These are phyloP conservation scores for Cutaneotrichosporon curvatum DNA, from an alignment of 1,284 basidiomycete species.

Conservation along the genomic window DNA sequence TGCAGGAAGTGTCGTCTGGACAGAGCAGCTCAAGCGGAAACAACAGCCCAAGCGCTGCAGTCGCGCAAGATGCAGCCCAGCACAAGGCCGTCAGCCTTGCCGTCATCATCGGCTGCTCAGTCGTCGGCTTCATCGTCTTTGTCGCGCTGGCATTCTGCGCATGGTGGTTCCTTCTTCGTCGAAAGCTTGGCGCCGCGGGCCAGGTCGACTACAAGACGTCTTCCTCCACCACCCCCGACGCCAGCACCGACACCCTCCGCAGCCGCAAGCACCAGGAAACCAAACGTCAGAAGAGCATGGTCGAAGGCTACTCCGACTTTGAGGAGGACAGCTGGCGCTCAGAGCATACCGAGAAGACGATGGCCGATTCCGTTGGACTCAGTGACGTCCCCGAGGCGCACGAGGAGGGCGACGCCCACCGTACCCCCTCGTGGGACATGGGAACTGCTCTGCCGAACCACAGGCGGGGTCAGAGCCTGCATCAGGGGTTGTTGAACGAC, in stretches of 20 bases:
- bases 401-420: slow-evolving; percentile 17
- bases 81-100: slow-evolving; percentile 29
- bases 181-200: slow-evolving; percentile 37
- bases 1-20: slow-evolving; percentile 24
- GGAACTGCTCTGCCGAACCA: slow-evolving; percentile 8
- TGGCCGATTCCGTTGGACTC: slow-evolving; percentile 26
- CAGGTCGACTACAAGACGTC: slow-evolving; percentile 25
- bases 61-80: neutral
- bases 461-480: slow-evolving; percentile 11
- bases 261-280: slow-evolving; percentile 38
- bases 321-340: slow-evolving; percentile 37
- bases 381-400: slow-evolving; percentile 27
- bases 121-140: slow-evolving; percentile 40
- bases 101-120: slow-evolving; percentile 34
- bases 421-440: neutral
- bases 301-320: slow-evolving; percentile 43
- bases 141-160: slow-evolving; percentile 37
- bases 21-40: slow-evolving; percentile 5
- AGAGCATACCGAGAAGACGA: slow-evolving; percentile 13
- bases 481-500: slow-evolving; percentile 3
- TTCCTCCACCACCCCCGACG: slow-evolving; percentile 11
- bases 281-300: slow-evolving; percentile 40
- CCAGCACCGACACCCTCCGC: slow-evolving; percentile 21
- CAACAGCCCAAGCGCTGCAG: slow-evolving; percentile 5
- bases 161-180: slow-evolving; percentile 44